These are phyloP conservation scores for Cercophora sp. DNA, from an alignment of 495 filamentous ascomycete species.

Conservation along the genomic window DNA sequence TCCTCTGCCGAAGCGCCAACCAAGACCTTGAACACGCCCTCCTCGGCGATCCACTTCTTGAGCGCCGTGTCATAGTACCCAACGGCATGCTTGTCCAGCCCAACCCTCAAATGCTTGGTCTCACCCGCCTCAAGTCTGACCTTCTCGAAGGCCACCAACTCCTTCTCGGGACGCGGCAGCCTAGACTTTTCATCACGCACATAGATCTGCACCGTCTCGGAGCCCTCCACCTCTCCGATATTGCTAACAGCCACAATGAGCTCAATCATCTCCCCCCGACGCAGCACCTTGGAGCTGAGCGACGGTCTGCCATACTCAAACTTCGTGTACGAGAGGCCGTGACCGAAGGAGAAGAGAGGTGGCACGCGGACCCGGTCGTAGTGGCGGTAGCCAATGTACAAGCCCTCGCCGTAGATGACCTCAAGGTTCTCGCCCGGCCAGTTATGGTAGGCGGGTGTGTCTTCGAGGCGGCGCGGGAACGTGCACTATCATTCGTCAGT, in stretches of 20 bases:
- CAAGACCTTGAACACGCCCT: constrained; percentile 64
- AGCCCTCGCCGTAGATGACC: constrained; percentile 77
- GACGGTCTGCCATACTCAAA: constrained; percentile 65
- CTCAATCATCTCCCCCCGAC: constrained; percentile 52
- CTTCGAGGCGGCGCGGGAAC: constrained; percentile 68
- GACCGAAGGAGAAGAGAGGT: constrained; percentile 75
- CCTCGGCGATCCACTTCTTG: constrained; percentile 71
- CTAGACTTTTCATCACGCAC: constrained; percentile 52
- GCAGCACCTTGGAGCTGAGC: constrained; percentile 45
- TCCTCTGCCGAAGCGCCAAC: constrained; percentile 54
- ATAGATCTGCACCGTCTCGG: constrained; percentile 80
- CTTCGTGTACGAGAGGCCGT: constrained; percentile 77
- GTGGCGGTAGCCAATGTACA: constrained; percentile 80
- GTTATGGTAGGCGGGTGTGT: constrained; percentile 80
- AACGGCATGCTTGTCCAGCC: constrained; percentile 68
- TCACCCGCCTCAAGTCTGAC: constrained; percentile 66
- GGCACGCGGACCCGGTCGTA: constrained; percentile 67
- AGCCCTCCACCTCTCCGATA: constrained; percentile 58
- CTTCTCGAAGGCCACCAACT: constrained; percentile 78
- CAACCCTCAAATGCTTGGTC: constrained; percentile 61
- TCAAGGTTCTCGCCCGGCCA: constrained; percentile 76
- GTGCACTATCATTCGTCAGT: constrained; percentile 53
- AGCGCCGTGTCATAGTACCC: constrained; percentile 77
- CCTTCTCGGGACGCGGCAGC: constrained; percentile 67
- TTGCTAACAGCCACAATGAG: constrained; percentile 66